phyloP scores from a whole-genome alignment of 192 early-diverging fungal genomes.

The Backusella tuberculispora region DNA sequence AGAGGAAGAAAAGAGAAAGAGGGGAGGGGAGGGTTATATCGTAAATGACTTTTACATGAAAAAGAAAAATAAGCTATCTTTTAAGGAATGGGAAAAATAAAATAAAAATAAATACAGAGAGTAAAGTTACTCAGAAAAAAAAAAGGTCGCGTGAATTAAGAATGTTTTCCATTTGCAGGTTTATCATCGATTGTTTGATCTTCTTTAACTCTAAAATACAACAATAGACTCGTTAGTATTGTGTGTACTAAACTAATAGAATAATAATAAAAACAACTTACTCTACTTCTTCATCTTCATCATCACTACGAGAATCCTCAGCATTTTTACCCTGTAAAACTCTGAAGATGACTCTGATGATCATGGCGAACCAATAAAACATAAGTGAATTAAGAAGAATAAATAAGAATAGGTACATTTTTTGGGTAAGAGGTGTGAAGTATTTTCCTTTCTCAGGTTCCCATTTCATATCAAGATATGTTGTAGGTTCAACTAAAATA shows the following conservation, averaged over 20 bases:
- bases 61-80: not conserved
- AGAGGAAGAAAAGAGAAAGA: not conserved
- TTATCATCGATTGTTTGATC: conserved; percentile 4
- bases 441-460: conserved; percentile 60
- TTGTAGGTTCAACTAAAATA: conserved; percentile 42
- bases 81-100: conserved; percentile 15
- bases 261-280: not conserved
- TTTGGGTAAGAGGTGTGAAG: conserved; percentile 50
- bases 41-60: conserved; percentile 17
- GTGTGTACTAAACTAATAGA: not conserved
- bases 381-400: conserved; percentile 68
- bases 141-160: conserved; percentile 14
- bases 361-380: conserved; percentile 79
- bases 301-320: conserved; percentile 71
- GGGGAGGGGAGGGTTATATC: not conserved
- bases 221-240: conserved; percentile 3
- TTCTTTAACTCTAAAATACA: conserved; percentile 10
- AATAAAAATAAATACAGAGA: conserved; percentile 10
- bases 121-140: conserved; percentile 5
- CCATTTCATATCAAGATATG: conserved; percentile 62
- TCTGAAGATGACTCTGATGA: conserved; percentile 64
- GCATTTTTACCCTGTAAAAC: conserved; percentile 62
- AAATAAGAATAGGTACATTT: conserved; percentile 62
- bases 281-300: conserved; percentile 30
- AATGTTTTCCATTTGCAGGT: conserved; percentile 11